phyloP scores from a whole-genome alignment of 2,329 filamentous ascomycete genomes.

The Helotiales sp. region DNA sequence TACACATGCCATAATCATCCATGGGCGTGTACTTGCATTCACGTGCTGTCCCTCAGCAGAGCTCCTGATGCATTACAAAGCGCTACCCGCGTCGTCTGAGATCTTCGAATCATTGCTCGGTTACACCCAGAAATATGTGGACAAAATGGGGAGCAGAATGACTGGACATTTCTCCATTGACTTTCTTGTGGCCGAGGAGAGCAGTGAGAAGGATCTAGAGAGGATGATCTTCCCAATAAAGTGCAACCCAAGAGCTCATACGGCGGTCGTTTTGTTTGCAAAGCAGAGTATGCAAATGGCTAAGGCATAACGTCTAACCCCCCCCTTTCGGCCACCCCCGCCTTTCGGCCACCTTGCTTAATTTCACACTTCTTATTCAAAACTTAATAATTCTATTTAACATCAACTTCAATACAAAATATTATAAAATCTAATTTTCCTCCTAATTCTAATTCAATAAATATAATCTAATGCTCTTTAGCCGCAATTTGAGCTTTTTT shows the following conservation, averaged over 20 bases:
- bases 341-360: no score
- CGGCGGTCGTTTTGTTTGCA: conserved; percentile 66
- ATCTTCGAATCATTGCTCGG: conserved; percentile 64
- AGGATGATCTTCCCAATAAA: conserved; percentile 67
- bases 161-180: conserved; percentile 79
- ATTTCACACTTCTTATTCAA: no score
- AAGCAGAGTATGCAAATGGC: conserved; percentile 48
- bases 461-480: no score
- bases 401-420: no score
- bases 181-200: conserved; percentile 62
- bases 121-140: conserved; percentile 66
- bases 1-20: conserved; percentile 71
- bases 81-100: conserved; percentile 58
- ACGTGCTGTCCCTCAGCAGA: conserved; percentile 67
- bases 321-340: no score
- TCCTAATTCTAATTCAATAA: no score
- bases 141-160: conserved; percentile 53
- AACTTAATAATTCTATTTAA: no score
- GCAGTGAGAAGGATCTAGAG: conserved; percentile 34
- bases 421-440: no score
- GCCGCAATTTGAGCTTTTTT: no score
- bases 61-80: conserved; percentile 69
- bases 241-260: conserved; percentile 73
- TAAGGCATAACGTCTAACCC: no score
- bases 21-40: conserved; percentile 67